Evolutionary conservation across 2,329 filamentous ascomycete species (phyloP).

Genomic region (Stagonosporopsis cucurbitacearum): DNA sequence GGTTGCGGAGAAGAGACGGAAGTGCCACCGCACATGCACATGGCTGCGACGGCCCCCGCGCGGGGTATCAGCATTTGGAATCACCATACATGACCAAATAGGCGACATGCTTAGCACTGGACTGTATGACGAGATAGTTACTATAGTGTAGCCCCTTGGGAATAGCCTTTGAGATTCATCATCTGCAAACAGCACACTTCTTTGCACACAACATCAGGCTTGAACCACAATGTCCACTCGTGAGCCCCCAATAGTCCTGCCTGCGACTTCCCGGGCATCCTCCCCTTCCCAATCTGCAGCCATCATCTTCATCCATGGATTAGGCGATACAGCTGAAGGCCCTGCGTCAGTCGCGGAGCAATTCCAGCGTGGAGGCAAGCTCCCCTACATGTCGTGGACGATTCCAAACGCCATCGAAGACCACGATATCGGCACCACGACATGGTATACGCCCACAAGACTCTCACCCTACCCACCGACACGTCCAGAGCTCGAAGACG

Average conservation of each 20-base stretch:
- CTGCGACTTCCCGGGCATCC: constrained; percentile 42
- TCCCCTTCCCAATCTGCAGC: constrained; percentile 51
- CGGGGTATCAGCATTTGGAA: constrained; percentile 17
- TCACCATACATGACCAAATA: not conserved
- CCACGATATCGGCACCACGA: constrained; percentile 54
- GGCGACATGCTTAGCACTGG: constrained; percentile 7
- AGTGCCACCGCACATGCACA: constrained; percentile 14
- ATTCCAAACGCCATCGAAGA: constrained; percentile 59
- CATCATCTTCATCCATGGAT: constrained; percentile 56
- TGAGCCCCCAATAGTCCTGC: constrained; percentile 47
- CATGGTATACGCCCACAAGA: constrained; percentile 55
- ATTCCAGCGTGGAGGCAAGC: constrained; percentile 57
- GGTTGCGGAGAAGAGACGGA: constrained; percentile 12
- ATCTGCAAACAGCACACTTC: not conserved
- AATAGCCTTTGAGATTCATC: not conserved
- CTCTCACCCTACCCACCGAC: constrained; percentile 51
- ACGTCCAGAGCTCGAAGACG: constrained; percentile 53
- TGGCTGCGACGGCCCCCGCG: constrained; percentile 13
- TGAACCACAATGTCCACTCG: constrained; percentile 12
- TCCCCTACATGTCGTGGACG: constrained; percentile 58
- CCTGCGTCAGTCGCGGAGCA: constrained; percentile 53
- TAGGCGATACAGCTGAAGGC: constrained; percentile 56
- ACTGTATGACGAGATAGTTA: too few relatives aligned
- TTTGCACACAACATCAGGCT: not conserved
- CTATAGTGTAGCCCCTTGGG: too few relatives aligned